A percentile compares a stretch with the other conserved stretches of the same genome.
These are phyloP conservation scores for Pezicula carpinea DNA, from an alignment of 2,329 filamentous ascomycete species.

Conservation along the genomic window DNA sequence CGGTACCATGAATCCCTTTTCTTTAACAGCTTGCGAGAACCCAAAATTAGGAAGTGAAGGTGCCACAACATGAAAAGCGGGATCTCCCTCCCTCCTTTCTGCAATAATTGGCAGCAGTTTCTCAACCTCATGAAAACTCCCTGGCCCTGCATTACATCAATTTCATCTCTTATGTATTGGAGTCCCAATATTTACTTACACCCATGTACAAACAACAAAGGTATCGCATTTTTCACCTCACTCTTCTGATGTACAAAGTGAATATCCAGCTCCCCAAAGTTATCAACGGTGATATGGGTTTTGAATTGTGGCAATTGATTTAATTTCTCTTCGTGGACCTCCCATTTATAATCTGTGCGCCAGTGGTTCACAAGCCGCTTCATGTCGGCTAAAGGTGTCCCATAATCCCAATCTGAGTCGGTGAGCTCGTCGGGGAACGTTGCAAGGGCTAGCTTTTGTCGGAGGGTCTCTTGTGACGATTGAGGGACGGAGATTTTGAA, in stretches of 20 bases:
- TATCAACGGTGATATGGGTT: slow-evolving; percentile 43
- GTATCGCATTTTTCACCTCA: slow-evolving; percentile 47
- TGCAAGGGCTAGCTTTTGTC: slow-evolving; percentile 4
- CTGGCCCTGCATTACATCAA: slow-evolving; percentile 41
- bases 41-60: slow-evolving; percentile 51
- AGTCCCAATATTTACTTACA: slow-evolving; percentile 61
- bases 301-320: slow-evolving; percentile 24
- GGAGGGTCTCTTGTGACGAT: slow-evolving; percentile 2
- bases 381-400: slow-evolving; percentile 7
- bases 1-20: slow-evolving; percentile 50
- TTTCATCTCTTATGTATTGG: slow-evolving; percentile 38
- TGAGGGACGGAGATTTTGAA: slow-evolving; percentile 6
- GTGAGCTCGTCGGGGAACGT: slow-evolving; percentile 9
- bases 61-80: slow-evolving; percentile 38
- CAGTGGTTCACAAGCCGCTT: slow-evolving; percentile 14
- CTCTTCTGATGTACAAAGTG: slow-evolving; percentile 61
- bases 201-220: slow-evolving; percentile 64
- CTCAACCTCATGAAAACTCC: slow-evolving; percentile 61
- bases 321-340: slow-evolving; percentile 14
- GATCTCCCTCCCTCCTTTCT: slow-evolving; percentile 25
- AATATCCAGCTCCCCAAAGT: slow-evolving; percentile 54
- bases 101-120: slow-evolving; percentile 49
- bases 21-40: slow-evolving; percentile 33
- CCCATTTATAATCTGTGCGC: slow-evolving; percentile 20
- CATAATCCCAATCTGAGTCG: slow-evolving; percentile 6